phyloP scores from a whole-genome alignment of 345 rosid genomes.

The Gossypium sturtianum region DNA sequence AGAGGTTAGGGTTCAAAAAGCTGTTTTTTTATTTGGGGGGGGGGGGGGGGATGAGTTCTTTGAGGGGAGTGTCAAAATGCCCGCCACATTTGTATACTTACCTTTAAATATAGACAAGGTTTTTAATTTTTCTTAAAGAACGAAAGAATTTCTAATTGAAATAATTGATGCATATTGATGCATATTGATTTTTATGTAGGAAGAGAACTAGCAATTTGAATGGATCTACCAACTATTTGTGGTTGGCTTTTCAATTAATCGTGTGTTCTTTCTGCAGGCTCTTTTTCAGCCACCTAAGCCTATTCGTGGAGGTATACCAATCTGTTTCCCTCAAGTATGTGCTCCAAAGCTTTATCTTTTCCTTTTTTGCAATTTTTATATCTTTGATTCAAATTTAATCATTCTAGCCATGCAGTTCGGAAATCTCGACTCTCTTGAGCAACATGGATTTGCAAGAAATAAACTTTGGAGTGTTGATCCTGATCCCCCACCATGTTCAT shows the following conservation, averaged over 20 bases:
- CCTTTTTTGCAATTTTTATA: background rate
- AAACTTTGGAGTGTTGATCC: slow-evolving; percentile 65
- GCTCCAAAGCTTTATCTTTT: slow-evolving; percentile 2
- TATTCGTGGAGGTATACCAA: slow-evolving; percentile 87
- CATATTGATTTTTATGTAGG: background rate
- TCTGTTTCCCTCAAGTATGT: slow-evolving; percentile 90
- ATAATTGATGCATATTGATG: background rate
- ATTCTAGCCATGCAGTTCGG: slow-evolving; percentile 46
- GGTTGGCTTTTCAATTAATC: background rate
- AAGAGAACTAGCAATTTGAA: background rate
- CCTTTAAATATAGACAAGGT: background rate
- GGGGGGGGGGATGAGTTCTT: background rate
- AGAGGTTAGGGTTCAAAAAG: background rate
- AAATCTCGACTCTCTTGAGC: slow-evolving; percentile 61
- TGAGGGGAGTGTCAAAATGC: background rate
- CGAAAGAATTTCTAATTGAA: background rate
- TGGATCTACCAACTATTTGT: background rate
- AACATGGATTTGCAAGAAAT: slow-evolving; percentile 82
- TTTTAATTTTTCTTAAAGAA: background rate
- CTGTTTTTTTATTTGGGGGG: no score
- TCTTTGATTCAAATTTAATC: slow-evolving; percentile 16
- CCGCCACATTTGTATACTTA: background rate
- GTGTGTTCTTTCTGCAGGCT: slow-evolving; percentile 39
- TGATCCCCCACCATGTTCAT: slow-evolving; percentile 58
- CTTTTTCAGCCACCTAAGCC: slow-evolving; percentile 60